A percentile compares a stretch with the other conserved stretches of the same genome.
phyloP scores from a whole-genome alignment of 345 rosid genomes.

The Punica granatum region DNA sequence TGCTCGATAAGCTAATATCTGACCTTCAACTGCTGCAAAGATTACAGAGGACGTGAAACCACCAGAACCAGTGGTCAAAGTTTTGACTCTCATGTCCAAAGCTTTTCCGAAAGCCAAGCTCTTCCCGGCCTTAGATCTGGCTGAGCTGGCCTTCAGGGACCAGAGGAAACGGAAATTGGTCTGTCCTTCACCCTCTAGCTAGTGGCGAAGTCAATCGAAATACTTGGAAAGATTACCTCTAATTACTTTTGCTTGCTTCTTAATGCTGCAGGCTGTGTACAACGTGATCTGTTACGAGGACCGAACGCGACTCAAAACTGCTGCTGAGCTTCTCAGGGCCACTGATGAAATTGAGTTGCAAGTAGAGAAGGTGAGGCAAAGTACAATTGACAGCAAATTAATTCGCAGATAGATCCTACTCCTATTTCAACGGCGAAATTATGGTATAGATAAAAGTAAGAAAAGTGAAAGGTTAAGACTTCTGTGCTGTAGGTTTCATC shows the following conservation, averaged over 20 bases:
- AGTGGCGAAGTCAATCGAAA: neutral
- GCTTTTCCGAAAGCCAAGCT: constrained; percentile 83
- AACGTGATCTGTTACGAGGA: constrained; percentile 70
- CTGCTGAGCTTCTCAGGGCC: constrained; percentile 67
- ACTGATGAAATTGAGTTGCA: constrained; percentile 65
- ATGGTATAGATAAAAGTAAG: neutral
- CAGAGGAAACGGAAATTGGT: constrained; percentile 66
- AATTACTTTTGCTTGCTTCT: neutral
- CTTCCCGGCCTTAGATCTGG: constrained; percentile 56
- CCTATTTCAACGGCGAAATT: neutral
- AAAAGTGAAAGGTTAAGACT: constrained; percentile 3
- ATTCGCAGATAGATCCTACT: constrained; percentile 3
- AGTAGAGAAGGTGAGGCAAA: constrained; percentile 40
- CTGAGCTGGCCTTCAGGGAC: constrained; percentile 67
- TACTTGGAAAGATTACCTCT: neutral
- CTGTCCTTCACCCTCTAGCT: constrained; percentile 12
- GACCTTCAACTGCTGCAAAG: constrained; percentile 43
- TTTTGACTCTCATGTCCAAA: constrained; percentile 41
- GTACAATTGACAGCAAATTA: neutral
- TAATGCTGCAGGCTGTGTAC: constrained; percentile 48
- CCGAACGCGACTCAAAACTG: constrained; percentile 55
- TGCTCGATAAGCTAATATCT: constrained; percentile 18
- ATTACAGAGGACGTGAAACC: constrained; percentile 77
- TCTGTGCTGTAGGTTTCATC: constrained; percentile 52
- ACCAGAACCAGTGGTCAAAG: constrained; percentile 47